Conservation (phyloP, 805 yeast genomes). For the Teunomyces stri region DNA sequence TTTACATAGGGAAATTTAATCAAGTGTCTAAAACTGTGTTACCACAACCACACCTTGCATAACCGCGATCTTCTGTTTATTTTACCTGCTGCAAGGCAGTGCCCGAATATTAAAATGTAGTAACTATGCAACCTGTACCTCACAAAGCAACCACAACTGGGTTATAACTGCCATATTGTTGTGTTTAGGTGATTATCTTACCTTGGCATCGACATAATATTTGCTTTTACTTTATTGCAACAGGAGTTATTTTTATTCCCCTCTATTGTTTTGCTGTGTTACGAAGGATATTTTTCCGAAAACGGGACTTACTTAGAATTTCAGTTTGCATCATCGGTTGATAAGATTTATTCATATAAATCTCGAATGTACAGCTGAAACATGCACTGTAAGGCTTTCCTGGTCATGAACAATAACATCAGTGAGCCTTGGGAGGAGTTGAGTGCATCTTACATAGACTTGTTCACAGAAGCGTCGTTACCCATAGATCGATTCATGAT, state of each 20-base stretch:
- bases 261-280: conserved; percentile 1
- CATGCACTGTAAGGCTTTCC: background rate
- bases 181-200: background rate
- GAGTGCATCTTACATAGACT: conserved; percentile 1
- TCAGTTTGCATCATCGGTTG: background rate
- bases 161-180: background rate
- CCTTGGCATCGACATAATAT: background rate
- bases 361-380: background rate
- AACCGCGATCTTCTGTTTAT: background rate
- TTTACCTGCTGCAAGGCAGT: background rate
- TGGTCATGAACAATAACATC: background rate
- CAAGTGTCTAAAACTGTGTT: background rate
- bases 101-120: background rate
- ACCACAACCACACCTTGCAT: background rate
- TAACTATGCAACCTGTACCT: no score
- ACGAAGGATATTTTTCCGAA: conserved; percentile 1
- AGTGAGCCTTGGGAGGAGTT: conserved; percentile 3
- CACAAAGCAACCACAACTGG: no score
- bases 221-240: background rate
- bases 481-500: background rate
- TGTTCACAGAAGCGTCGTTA: background rate
- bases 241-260: conserved; percentile 1
- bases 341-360: conserved; percentile 1
- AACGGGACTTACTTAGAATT: background rate
- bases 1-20: background rate